phyloP scores from a whole-genome alignment of 306 rosid genomes.

The Sophora flavescens region DNA sequence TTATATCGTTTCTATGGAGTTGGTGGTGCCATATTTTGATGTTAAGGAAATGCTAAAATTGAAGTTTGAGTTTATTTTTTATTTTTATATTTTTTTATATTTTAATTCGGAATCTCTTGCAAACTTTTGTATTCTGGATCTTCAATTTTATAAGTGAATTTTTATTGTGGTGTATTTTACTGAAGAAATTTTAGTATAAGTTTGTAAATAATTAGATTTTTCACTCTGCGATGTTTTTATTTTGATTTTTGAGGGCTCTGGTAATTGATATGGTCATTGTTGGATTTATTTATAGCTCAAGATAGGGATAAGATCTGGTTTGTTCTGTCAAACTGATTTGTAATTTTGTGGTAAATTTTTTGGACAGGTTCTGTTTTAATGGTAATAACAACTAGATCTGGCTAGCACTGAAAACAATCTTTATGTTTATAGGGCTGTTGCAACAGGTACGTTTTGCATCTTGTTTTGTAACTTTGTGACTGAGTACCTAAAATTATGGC shows the following conservation, averaged over 20 bases:
- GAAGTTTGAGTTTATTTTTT: neutral
- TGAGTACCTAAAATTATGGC: neutral
- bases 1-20: neutral
- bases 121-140: slow-evolving; percentile 37
- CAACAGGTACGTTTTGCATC: neutral
- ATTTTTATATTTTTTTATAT: neutral
- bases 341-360: neutral
- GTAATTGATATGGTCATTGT: neutral
- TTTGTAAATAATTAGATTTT: neutral
- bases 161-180: neutral
- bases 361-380: slow-evolving; percentile 17
- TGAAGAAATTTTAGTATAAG: slow-evolving; percentile 12
- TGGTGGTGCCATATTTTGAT: slow-evolving; percentile 15
- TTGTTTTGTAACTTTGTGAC: slow-evolving; percentile 2
- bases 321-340: slow-evolving; percentile 16
- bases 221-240: neutral
- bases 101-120: neutral
- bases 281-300: neutral
- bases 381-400: neutral
- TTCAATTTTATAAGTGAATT: neutral
- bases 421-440: neutral
- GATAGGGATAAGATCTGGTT: slow-evolving; percentile 10
- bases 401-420: neutral
- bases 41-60: slow-evolving; percentile 19
- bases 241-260: slow-evolving; percentile 14